phyloP scores from a whole-genome alignment of 192 early-diverging fungal species.

The Martensiomyces pterosporus region DNA sequence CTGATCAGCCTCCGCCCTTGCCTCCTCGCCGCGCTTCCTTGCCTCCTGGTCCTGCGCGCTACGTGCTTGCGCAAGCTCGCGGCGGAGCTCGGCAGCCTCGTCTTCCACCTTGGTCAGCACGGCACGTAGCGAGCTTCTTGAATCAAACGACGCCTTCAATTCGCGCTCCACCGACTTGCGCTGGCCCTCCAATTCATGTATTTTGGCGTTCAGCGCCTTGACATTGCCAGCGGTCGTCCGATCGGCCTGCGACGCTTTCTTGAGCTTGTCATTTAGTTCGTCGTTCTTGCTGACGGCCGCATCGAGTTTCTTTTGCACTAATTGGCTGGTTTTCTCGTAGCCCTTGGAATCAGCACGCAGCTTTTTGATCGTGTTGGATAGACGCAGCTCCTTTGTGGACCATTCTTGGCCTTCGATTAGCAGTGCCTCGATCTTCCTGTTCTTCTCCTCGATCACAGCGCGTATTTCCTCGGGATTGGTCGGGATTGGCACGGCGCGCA shows the following conservation, averaged over 20 bases:
- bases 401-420: conserved; percentile 63
- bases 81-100: conserved; percentile 10
- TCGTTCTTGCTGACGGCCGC: conserved; percentile 35
- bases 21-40: conserved; percentile 13
- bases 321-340: conserved; percentile 51
- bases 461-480: conserved; percentile 27
- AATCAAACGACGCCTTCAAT: conserved; percentile 15
- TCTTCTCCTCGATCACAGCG: conserved; percentile 36
- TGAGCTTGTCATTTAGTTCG: conserved; percentile 43
- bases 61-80: conserved; percentile 8
- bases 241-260: conserved; percentile 17
- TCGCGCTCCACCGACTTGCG: conserved; percentile 28
- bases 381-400: conserved; percentile 71
- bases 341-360: conserved; percentile 63
- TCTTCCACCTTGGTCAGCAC: conserved; percentile 21
- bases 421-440: conserved; percentile 33
- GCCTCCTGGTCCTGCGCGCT: conserved; percentile 10
- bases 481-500: conserved; percentile 24
- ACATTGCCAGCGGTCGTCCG: conserved; percentile 22
- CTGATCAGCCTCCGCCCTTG: conserved; percentile 29
- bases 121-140: conserved; percentile 21
- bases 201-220: conserved; percentile 16
- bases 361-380: conserved; percentile 68
- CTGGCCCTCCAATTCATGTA: conserved; percentile 13
- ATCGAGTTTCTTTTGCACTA: conserved; percentile 55